A percentile compares a stretch with the other conserved stretches of the same genome.
phyloP scores from a whole-genome alignment of 805 yeast species.

The Wickerhamomyces alni region DNA sequence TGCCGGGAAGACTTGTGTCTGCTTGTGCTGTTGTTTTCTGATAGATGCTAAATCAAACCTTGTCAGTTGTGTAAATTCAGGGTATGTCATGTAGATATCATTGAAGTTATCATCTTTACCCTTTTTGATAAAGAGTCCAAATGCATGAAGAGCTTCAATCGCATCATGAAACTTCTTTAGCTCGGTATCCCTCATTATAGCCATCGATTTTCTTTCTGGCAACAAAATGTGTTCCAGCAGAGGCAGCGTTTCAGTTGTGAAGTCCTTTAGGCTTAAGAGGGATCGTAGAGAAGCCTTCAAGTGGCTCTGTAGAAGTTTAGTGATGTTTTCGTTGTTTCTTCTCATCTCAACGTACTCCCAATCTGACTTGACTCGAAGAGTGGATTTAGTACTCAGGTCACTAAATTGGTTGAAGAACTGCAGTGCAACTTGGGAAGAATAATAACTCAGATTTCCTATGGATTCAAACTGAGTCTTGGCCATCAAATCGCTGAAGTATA shows the following conservation, averaged over 20 bases:
- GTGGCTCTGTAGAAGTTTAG: constrained; percentile 7
- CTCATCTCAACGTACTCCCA: constrained; percentile 22
- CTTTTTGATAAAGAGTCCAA: constrained; percentile 35
- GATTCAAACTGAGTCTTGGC: constrained; percentile 34
- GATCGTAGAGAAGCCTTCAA: constrained; percentile 11
- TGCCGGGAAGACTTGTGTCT: constrained; percentile 18
- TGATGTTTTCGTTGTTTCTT: constrained; percentile 10
- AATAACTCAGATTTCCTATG: constrained; percentile 44
- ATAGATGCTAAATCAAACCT: constrained; percentile 13
- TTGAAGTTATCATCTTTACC: constrained; percentile 25
- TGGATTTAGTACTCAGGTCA: constrained; percentile 42
- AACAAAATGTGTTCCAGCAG: constrained; percentile 25
- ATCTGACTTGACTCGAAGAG: constrained; percentile 24
- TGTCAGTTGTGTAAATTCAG: constrained; percentile 18
- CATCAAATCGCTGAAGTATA: constrained; percentile 62
- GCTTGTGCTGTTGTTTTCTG: constrained; percentile 17
- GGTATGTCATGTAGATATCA: constrained; percentile 20
- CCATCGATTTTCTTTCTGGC: constrained; percentile 23
- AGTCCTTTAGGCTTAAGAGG: constrained; percentile 6
- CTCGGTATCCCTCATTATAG: constrained; percentile 17
- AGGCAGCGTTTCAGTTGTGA: constrained; percentile 30
- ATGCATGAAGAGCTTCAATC: constrained; percentile 31
- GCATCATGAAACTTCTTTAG: constrained; percentile 28
- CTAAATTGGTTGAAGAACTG: constrained; percentile 61
- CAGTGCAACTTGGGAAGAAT: constrained; percentile 50